These are phyloP conservation scores for Saturnispora sanitii DNA, from an alignment of 805 yeast species.

Conservation along the genomic window DNA sequence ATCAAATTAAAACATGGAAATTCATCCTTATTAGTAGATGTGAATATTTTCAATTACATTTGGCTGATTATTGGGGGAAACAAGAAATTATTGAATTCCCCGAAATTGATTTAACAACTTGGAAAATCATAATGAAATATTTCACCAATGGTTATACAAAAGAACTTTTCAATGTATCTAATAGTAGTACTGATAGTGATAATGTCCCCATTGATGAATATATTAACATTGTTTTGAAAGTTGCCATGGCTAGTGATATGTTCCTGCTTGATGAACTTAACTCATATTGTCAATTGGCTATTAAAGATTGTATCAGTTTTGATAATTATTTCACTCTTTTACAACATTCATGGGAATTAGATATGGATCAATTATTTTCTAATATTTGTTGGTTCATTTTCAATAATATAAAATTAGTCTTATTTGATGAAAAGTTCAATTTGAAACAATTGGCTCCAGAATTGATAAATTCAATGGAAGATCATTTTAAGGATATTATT, in stretches of 20 bases:
- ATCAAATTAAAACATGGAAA: slow-evolving; percentile 38
- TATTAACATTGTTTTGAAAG: slow-evolving; percentile 43
- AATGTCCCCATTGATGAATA: slow-evolving; percentile 29
- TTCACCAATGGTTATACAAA: slow-evolving; percentile 40
- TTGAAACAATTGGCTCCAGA: slow-evolving; percentile 4
- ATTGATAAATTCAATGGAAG: slow-evolving; percentile 5
- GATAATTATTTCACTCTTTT: slow-evolving; percentile 54
- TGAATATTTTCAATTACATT: slow-evolving; percentile 51
- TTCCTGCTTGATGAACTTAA: slow-evolving; percentile 50
- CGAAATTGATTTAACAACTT: slow-evolving; percentile 33
- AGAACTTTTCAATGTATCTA: slow-evolving; percentile 8
- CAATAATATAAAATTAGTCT: slow-evolving; percentile 50
- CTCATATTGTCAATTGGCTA: slow-evolving; percentile 47
- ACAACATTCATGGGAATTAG: slow-evolving; percentile 40
- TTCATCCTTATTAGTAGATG: slow-evolving; percentile 46
- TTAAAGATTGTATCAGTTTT: slow-evolving; percentile 44
- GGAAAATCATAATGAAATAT: slow-evolving; percentile 41
- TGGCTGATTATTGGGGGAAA: slow-evolving; percentile 45
- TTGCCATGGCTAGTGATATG: slow-evolving; percentile 55
- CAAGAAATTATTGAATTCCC: slow-evolving; percentile 24
- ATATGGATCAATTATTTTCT: slow-evolving; percentile 45
- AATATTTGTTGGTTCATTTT: slow-evolving; percentile 61
- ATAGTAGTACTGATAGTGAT: background rate
- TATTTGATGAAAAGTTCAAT: slow-evolving; percentile 36
- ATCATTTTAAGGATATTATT: slow-evolving; percentile 21